Base-by-base conservation (phyloP, 108 stramenopile genomes). In the Schizochytrium sp. region DNA sequence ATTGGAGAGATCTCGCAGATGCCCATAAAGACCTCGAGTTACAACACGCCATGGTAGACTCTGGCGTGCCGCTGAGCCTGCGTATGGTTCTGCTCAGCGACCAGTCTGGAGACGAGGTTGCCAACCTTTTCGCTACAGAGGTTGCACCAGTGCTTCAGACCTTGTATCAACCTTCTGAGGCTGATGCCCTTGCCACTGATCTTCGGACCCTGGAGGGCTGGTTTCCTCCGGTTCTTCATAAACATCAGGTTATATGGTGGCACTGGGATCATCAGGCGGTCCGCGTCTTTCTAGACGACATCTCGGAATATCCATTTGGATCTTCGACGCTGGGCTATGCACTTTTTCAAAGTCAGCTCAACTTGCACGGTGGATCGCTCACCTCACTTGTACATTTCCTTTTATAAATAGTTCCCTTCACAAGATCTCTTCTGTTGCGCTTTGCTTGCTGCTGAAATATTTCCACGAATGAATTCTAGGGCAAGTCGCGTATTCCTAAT, bases 331-430 rank as follows among this genome's bases (percentile, higher is more conserved):
- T 83, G 50, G 76, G 76, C 3, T 53, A 83, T 28, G 76, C 76
- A n/a, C 28, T 83, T n/a, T 83, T 83, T 28, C 50, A 55, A 38
- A 83, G 53, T 53, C 50, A 83, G 76, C 76, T 83, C 1, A 55
- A 8, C 76, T n/a, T 7, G n/a, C 76, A 83, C 47, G 76, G 76
- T 10, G 15, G 53, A 5, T 83, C 76, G 8, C n/a, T 83, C 17
- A 55, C 53, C 45, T 55, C 50, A 10, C 76, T 83, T 83, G 50
- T 83, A 69, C 64, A 69, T 69, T 69, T 69, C 64, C 40, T 69
- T 15, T 69, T 69, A 10, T 69, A 44, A 69, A 28, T 28, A 28
- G 28, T 28, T 28, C 28, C 28, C 28, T 28, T 28, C 28, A 28
- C 28, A 28, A 28, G 28, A 28, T 28, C 28, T 28, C 28, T 28